Evolutionary conservation across 208 protist genomes (phyloP), one percentile per base, ranked within the genome.

Genomic region (Leishmania gerbilli): DNA sequence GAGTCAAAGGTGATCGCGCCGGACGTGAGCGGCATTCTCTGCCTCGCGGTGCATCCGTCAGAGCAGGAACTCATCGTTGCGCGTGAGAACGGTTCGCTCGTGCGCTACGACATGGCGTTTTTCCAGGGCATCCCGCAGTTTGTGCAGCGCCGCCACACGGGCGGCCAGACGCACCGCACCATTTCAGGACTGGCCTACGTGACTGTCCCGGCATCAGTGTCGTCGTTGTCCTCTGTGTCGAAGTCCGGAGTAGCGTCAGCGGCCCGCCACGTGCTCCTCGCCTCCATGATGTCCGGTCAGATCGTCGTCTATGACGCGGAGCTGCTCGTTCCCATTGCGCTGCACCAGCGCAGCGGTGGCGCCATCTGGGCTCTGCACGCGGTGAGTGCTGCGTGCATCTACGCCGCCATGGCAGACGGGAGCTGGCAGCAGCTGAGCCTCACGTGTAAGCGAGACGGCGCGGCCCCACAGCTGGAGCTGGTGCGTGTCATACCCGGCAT

Each of bases 91-190:
- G 95, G 92, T 42, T 95, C 93, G 27, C 80, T 97, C 9, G 80
- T 94, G 68, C 85, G 90, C 42, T 96, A 94, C 80, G 51, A 80
- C 67, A 74, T 97, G 58, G 80, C 78, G 7, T 93, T 86, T 71
- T 93, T 93, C 74, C 92, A 96, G 77, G 95, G 95, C 79, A 88
- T 96, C 24, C 88, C 90, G 17, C 95, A 97, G 83, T 96, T 97
- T 79, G 85, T 87, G 42, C 88, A 79, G 76, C 81, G 93, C 34
- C 95, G 95, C 3, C 89, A 94, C 80, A 95, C 91, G 31, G 95
- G 93, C 34, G 95, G 95, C 31, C 86, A 91, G 47, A 71, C 75
- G 42, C 87, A 87, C 21, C 91, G 90, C 77, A 97, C 92, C 81
- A 90, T 96, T 78, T 94, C 92, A 2, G 87, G 87, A 27, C 74